phyloP scores from a whole-genome alignment of 768 basidiomycete genomes.

The Suillus fuscotomentosus region DNA sequence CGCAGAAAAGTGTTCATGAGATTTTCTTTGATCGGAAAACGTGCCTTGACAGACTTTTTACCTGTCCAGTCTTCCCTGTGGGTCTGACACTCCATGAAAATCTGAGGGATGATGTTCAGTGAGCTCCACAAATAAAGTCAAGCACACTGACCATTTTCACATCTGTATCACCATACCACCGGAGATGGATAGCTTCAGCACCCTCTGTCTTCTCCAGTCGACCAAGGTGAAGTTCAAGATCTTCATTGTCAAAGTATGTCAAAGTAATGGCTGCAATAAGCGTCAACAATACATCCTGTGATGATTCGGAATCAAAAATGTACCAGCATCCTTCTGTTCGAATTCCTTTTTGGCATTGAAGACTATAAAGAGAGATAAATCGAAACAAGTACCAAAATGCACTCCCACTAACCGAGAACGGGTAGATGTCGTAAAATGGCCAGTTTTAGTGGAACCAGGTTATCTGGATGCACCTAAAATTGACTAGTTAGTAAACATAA shows the following conservation, averaged over 20 bases:
- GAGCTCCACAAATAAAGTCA: not conserved
- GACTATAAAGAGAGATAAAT: too few species aligned
- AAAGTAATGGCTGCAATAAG: conserved; percentile 41
- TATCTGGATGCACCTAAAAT: too few species aligned
- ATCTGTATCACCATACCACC: conserved; percentile 94
- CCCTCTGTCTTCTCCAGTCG: conserved; percentile 98
- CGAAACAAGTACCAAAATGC: not conserved
- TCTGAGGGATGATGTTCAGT: conserved; percentile 46
- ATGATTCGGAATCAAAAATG: conserved; percentile 29
- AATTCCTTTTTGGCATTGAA: conserved; percentile 94
- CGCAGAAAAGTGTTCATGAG: conserved; percentile 87
- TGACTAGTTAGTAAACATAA: too few species aligned
- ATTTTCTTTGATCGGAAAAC: conserved; percentile 93
- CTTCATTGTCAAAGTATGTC: conserved; percentile 93
- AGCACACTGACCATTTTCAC: conserved; percentile 64
- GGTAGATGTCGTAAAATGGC: too few species aligned
- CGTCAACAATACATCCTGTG: not conserved
- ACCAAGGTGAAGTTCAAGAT: conserved; percentile 93
- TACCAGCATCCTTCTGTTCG: conserved; percentile 79
- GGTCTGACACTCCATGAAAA: conserved; percentile 87
- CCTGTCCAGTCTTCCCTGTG: conserved; percentile 99
- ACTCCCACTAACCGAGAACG: too few species aligned
- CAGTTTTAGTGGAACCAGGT: too few species aligned
- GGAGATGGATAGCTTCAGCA: conserved; percentile 91
- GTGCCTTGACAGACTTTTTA: conserved; percentile 95